Base-by-base conservation (phyloP, 805 yeast genomes). In the Yamadazyma insecticola region DNA sequence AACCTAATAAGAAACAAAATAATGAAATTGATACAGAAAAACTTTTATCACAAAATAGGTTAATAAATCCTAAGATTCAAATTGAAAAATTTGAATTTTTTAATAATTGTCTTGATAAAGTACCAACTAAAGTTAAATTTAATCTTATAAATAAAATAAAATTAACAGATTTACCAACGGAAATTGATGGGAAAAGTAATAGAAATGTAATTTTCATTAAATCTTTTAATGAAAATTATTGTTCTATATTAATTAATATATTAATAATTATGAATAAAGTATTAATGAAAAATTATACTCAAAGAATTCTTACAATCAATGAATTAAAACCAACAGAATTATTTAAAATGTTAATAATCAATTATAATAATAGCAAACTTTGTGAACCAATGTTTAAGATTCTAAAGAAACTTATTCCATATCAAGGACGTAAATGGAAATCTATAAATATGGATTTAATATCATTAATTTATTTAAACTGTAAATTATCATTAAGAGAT, bases 391-490 rank as follows among this genome's bases (percentile, higher is more conserved):
- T 84, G 3, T 61, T 89, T 45, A 79, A 78, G 47, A 71, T 84
- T 1, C 63, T 89, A 37, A 88, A 85, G 52, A 78, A 83, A 40
- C 70, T 88, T 30, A 78, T 88, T 1, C 96, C 97, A 0, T 86
- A 81, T 57, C 89, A 86, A 47, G 96, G 96, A 13, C 78, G 92
- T 37, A 88, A 89, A 55, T 90, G 98, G 98, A 79, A 88, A 45
- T 74, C 88, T 10, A 75, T 78, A 40, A 92, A 90, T 51, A 90
- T 92, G 97, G 96, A 89, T 43, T 65, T 92, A 27, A 84, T 90
- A 4, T 86, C 96, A 0, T 79, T 85, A 38, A 88, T 90, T 2
- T 90, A 83, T 47, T 53, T 92, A 16, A 78, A 87, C 49, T 74
- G 85, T 45, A 74, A 77, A 44, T 63, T 88, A 22, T 75, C 78